Percentiles rank a stretch among this genome's conserved stretches.
These are phyloP conservation scores for Leccinum rimulosum DNA, from an alignment of 768 basidiomycete species.

Conservation along the genomic window DNA sequence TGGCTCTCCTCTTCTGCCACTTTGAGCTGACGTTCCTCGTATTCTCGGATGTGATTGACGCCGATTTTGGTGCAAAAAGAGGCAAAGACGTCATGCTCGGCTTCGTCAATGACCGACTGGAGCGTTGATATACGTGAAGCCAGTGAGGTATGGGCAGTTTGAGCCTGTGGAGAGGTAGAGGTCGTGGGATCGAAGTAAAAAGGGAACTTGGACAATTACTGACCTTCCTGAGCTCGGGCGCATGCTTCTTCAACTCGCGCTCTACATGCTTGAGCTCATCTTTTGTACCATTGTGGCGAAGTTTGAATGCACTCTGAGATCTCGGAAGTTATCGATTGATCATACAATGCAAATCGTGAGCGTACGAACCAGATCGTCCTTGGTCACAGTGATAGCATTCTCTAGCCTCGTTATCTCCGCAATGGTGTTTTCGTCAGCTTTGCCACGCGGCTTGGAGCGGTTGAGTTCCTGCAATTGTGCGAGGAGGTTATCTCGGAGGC, in stretches of 20 bases:
- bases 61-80: slow-evolving; percentile 79
- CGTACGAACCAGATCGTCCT: slow-evolving; percentile 76
- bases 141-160: slow-evolving; percentile 49
- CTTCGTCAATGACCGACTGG: slow-evolving; percentile 58
- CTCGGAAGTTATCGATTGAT: background rate
- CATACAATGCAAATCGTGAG: background rate
- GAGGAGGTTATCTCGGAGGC: slow-evolving; percentile 67
- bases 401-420: slow-evolving; percentile 79
- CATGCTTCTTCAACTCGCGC: slow-evolving; percentile 60
- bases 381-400: slow-evolving; percentile 66
- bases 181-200: background rate
- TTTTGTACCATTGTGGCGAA: slow-evolving; percentile 72
- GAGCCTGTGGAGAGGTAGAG: slow-evolving; percentile 41
- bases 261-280: slow-evolving; percentile 84
- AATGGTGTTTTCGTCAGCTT: slow-evolving; percentile 77
- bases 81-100: slow-evolving; percentile 77
- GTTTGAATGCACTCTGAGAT: slow-evolving; percentile 67
- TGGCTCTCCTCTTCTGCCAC: slow-evolving; percentile 87
- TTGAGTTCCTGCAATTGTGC: slow-evolving; percentile 78
- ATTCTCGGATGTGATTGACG: slow-evolving; percentile 83
- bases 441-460: slow-evolving; percentile 79
- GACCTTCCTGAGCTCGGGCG: slow-evolving; percentile 75
- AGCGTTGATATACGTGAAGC: slow-evolving; percentile 55
- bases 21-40: slow-evolving; percentile 88
- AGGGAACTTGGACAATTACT: background rate